A percentile compares a stretch with the other conserved stretches of the same genome.
Conservation (phyloP, 768 basidiomycete genomes). For the Amanita rimosa region DNA sequence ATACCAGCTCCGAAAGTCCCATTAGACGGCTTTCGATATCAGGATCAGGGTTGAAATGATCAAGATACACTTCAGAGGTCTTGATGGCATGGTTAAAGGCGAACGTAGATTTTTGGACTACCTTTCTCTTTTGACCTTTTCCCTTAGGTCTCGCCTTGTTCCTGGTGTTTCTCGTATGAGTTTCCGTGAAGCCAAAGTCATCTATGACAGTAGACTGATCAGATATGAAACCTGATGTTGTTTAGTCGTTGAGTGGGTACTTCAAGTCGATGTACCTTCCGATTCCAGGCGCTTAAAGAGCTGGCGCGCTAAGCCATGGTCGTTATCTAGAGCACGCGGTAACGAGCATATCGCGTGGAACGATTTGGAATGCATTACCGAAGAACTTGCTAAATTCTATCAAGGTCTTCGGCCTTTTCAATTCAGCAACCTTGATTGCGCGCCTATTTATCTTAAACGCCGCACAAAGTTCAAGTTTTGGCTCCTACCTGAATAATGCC, state of each 20-base stretch:
- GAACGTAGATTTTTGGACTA: conserved; percentile 45
- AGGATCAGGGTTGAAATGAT: conserved; percentile 60
- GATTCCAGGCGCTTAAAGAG: conserved; percentile 58
- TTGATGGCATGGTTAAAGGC: conserved; percentile 41
- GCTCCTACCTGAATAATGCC: conserved; percentile 52
- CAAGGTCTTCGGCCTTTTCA: conserved; percentile 26
- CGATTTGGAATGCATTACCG: conserved; percentile 26
- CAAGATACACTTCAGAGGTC: conserved; percentile 35
- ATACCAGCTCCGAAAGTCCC: conserved; percentile 47
- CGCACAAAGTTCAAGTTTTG: background rate
- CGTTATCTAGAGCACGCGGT: conserved; percentile 28
- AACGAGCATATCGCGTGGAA: background rate
- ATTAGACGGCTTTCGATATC: conserved; percentile 50
- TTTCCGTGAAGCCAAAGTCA: conserved; percentile 35
- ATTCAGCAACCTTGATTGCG: conserved; percentile 61
- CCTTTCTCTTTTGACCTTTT: conserved; percentile 33
- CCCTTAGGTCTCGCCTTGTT: conserved; percentile 26
- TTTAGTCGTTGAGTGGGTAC: background rate
- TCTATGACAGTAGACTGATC: conserved; percentile 36
- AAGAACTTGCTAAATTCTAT: conserved; percentile 48
- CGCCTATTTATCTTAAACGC: conserved; percentile 26
- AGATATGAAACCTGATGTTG: conserved; percentile 45
- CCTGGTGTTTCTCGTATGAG: conserved; percentile 25
- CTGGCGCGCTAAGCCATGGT: conserved; percentile 43
- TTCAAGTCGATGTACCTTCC: conserved; percentile 36